Conservation (phyloP, 116 monocot species). For the Papilionanthe hybrid region DNA sequence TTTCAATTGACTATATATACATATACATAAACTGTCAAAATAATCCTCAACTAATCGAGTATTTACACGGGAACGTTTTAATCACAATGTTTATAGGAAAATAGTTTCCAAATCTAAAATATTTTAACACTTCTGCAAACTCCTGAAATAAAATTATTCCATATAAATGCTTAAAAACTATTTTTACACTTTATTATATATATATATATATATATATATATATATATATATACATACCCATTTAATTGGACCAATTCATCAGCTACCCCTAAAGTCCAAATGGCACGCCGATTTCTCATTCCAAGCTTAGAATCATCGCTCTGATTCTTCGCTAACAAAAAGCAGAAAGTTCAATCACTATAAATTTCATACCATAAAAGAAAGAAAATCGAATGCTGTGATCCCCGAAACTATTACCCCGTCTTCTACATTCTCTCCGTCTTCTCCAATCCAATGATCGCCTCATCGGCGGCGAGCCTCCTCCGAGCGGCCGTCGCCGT, state of each 20-base stretch:
- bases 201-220: too few species aligned
- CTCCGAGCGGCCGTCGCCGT: neutral
- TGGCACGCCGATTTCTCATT: neutral
- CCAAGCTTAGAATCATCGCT: neutral
- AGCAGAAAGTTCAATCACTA: neutral
- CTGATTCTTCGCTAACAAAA: neutral
- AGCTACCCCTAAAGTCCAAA: neutral
- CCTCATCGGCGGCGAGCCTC: constrained; percentile 7
- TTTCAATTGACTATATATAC: too few species aligned
- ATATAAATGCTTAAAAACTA: too few species aligned
- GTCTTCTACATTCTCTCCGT: neutral
- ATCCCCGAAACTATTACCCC: neutral
- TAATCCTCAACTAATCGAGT: too few species aligned
- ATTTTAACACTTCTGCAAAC: too few species aligned
- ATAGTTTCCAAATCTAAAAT: too few species aligned
- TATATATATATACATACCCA: neutral
- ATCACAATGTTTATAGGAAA: too few species aligned
- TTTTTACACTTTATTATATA: too few species aligned
- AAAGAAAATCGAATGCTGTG: neutral
- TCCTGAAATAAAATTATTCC: too few species aligned
- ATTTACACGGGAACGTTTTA: too few species aligned
- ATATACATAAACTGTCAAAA: too few species aligned
- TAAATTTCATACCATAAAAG: neutral
- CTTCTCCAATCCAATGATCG: neutral
- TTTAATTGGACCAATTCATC: constrained; percentile 3